These are phyloP conservation scores for Cenchrus americanus DNA, from an alignment of 176 grass and related monocot species.

Conservation along the genomic window DNA sequence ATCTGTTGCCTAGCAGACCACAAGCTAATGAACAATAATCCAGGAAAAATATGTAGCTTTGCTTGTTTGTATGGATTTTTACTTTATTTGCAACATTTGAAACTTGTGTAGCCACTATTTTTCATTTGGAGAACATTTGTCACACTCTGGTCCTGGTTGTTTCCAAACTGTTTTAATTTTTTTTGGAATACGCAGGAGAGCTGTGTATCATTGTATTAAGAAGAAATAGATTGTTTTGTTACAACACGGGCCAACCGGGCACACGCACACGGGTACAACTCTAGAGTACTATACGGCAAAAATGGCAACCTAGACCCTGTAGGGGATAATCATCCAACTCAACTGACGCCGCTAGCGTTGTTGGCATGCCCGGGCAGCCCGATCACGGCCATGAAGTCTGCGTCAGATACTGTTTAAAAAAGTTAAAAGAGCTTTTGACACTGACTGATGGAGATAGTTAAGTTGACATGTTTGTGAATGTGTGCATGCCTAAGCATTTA, in stretches of 20 bases:
- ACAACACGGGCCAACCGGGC: too few relatives aligned
- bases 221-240: too few relatives aligned
- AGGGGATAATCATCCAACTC: too few relatives aligned
- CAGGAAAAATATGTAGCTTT: neutral
- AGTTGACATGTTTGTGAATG: neutral
- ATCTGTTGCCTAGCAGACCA: neutral
- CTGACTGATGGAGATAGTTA: neutral
- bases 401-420: too few relatives aligned
- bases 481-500: neutral
- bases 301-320: too few relatives aligned
- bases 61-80: constrained; percentile 11
- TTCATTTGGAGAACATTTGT: constrained; percentile 5
- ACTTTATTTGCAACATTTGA: constrained; percentile 1
- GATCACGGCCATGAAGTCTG: too few relatives aligned
- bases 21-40: neutral
- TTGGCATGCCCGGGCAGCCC: too few relatives aligned
- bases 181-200: too few relatives aligned
- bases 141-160: neutral
- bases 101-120: neutral
- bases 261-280: too few relatives aligned
- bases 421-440: neutral
- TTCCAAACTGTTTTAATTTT: neutral
- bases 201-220: too few relatives aligned
- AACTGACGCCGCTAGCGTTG: too few relatives aligned
- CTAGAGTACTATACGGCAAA: too few relatives aligned